These are phyloP conservation scores for Ophiobolus disseminans DNA, from an alignment of 2,329 filamentous ascomycete species.

Conservation along the genomic window DNA sequence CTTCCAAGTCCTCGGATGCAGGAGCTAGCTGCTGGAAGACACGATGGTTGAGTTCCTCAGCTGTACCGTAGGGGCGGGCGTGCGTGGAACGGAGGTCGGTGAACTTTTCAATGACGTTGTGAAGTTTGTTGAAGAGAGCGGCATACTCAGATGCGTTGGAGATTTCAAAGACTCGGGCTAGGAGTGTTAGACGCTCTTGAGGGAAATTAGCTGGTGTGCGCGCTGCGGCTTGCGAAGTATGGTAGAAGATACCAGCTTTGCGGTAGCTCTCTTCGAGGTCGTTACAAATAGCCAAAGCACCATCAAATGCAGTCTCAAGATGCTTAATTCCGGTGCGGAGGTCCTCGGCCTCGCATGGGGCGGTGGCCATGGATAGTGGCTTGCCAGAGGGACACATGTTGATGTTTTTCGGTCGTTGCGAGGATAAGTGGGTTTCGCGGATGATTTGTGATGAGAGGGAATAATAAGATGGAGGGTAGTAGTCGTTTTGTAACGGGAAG, in stretches of 20 bases:
- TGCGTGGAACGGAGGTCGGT: not conserved
- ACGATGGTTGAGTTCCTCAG: not conserved
- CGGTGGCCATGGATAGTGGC: not conserved
- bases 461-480: not conserved
- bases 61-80: not conserved
- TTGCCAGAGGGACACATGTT: not conserved
- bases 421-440: not conserved
- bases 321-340: too few species aligned
- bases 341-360: not conserved
- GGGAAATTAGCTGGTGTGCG: not conserved
- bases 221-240: not conserved
- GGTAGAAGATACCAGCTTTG: slow-evolving; percentile 1
- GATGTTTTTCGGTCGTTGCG: not conserved
- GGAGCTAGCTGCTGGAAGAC: not conserved
- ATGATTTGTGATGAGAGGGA: not conserved
- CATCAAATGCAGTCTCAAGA: not conserved
- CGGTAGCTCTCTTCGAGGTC: slow-evolving; percentile 3
- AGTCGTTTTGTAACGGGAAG: not conserved
- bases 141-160: slow-evolving; percentile 1
- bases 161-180: slow-evolving; percentile 8
- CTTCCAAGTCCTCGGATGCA: too few species aligned
- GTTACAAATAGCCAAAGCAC: not conserved
- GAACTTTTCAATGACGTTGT: not conserved
- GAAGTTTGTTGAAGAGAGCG: slow-evolving; percentile 1
- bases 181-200: not conserved